Base-by-base conservation (phyloP, 305 asterid genomes). In the Fraxinus nigra region DNA sequence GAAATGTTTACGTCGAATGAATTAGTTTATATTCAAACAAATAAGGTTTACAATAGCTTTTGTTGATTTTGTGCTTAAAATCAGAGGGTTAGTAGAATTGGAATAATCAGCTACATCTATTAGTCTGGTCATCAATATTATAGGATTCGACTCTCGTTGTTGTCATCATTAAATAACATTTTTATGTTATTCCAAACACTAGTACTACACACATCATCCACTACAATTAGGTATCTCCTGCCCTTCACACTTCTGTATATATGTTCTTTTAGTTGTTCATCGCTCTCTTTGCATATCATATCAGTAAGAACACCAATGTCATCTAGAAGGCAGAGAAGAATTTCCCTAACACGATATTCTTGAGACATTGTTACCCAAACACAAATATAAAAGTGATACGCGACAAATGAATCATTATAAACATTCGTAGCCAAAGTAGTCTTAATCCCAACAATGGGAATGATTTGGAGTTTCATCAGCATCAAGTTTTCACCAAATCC, bases 401-500 rank as follows among this genome's bases (percentile, higher is more conserved):
- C 3, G 5, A 61, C 20, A 20, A 75, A 37, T 16, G 75, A 28
- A 28, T 81, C 69, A n/a, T 8, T 6, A 0, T n/a, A 81, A 81
- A 76, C 1, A n/a, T 26, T 75, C 0, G 28, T 40, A 11, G 84
- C 80, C 46, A 75, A 0, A 9, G 80, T 75, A 35, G 80, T 81
- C 65, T 75, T 81, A 7, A 75, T 65, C 0, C 84, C 80, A 0
- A 63, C 76, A 32, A 81, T 63, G 0, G 80, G 46, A 14, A 75
- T 33, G 67, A 63, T 75, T 75, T 81, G 54, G 1, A 61, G 84
- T n/a, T 40, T 56, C 11, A 54, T n/a, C 26, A n/a, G 65, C 65
- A n/a, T 54, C 26, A 54, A 54, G 9, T 54, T 20, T n/a, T 56
- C 67, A 6, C 7, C 28, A 56, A 18, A 56, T 56, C 24, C 28